phyloP scores from a whole-genome alignment of 345 rosid genomes.

The Rhizophora apiculata region DNA sequence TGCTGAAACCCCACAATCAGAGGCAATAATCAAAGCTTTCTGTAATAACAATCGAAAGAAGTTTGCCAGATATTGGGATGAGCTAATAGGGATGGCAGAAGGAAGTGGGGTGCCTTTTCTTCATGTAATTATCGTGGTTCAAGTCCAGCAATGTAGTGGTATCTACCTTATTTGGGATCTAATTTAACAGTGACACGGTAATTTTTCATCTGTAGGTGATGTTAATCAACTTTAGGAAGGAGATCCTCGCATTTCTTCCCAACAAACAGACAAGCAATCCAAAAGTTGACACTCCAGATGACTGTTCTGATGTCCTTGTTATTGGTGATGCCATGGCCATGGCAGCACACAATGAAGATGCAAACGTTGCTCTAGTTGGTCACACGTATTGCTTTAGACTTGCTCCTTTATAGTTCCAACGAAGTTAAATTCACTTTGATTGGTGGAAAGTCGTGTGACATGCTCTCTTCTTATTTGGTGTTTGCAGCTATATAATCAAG shows the following conservation, averaged over 20 bases:
- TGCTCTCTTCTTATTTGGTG: neutral
- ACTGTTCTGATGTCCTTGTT: conserved; percentile 52
- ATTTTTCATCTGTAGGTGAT: conserved; percentile 37
- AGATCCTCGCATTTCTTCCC: conserved; percentile 54
- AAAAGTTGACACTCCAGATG: conserved; percentile 17
- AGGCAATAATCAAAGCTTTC: conserved; percentile 33
- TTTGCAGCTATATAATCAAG: conserved; percentile 46
- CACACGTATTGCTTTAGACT: conserved; percentile 40
- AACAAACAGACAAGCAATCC: conserved; percentile 11
- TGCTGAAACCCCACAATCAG: conserved; percentile 27
- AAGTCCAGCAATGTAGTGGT: neutral
- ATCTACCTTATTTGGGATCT: neutral
- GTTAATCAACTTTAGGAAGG: conserved; percentile 61
- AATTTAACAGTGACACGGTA: neutral
- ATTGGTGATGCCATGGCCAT: conserved; percentile 44
- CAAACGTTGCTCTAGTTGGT: conserved; percentile 48
- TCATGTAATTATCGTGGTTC: conserved; percentile 29
- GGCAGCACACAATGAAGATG: conserved; percentile 66
- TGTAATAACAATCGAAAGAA: conserved; percentile 35
- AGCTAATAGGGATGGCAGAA: conserved; percentile 51
- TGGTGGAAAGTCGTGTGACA: neutral
- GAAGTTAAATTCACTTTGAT: neutral
- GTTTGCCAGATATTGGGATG: conserved; percentile 53
- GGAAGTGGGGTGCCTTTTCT: conserved; percentile 54
- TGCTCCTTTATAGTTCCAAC: neutral